A percentile compares a stretch with the other conserved stretches of the same genome.
These are phyloP conservation scores for Pueraria montana DNA, from an alignment of 306 rosid genomes.

Conservation along the genomic window DNA sequence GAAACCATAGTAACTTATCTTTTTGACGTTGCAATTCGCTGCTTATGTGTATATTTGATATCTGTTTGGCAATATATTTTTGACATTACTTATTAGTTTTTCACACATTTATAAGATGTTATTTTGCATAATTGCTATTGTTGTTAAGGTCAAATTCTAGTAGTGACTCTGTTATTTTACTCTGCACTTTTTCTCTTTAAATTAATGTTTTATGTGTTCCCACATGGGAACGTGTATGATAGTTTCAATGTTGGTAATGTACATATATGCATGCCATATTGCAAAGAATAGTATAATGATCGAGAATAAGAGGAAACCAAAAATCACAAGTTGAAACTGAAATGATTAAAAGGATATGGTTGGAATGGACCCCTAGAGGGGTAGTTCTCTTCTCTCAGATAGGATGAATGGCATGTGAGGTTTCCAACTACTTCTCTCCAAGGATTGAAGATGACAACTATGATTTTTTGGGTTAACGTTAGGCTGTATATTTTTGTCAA, in stretches of 20 bases:
- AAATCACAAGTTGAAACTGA: not conserved
- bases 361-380: slow-evolving; percentile 4
- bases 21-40: not conserved
- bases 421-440: not conserved
- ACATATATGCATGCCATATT: not conserved
- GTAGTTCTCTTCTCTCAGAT: not conserved
- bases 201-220: not conserved
- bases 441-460: not conserved
- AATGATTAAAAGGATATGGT: not conserved
- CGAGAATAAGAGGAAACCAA: not conserved
- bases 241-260: not conserved
- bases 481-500: not conserved
- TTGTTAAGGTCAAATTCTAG: not conserved
- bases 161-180: not conserved
- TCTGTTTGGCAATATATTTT: not conserved
- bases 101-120: not conserved
- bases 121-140: not conserved
- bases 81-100: not conserved
- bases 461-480: not conserved
- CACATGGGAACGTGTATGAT: not conserved
- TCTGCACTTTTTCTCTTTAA: not conserved
- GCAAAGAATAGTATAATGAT: not conserved
- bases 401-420: not conserved
- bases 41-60: not conserved
- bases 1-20: not conserved